Evolutionary conservation across 2,329 filamentous ascomycete genomes (phyloP).

Genomic region (Alternaria angustiovoidea): DNA sequence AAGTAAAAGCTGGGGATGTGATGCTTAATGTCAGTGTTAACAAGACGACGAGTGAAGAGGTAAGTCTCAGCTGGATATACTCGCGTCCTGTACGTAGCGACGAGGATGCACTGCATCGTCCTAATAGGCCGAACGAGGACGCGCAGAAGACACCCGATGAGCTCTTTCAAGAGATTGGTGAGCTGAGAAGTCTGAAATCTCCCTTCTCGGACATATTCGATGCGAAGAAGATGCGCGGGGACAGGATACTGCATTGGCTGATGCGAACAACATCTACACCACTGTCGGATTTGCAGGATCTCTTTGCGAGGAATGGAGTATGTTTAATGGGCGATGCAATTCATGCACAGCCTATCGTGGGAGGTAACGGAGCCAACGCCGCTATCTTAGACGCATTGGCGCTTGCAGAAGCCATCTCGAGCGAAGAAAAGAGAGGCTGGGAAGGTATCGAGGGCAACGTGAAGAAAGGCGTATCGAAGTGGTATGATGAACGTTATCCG

Average conservation of each 20-base stretch:
- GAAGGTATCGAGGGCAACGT: neutral
- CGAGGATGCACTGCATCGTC: constrained; percentile 46
- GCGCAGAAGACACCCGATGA: constrained; percentile 48
- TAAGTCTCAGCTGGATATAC: constrained; percentile 52
- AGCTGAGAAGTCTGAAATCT: constrained; percentile 32
- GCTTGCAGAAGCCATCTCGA: constrained; percentile 24
- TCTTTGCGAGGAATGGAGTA: constrained; percentile 10
- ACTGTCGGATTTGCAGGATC: constrained; percentile 27
- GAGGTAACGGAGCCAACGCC: constrained; percentile 52
- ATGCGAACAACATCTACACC: constrained; percentile 48
- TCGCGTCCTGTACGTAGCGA: constrained; percentile 43
- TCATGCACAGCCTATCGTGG: constrained; percentile 53
- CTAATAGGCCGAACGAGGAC: constrained; percentile 39
- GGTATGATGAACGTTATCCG: neutral
- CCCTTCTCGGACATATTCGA: constrained; percentile 48
- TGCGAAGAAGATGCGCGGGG: constrained; percentile 37
- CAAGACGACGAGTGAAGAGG: constrained; percentile 25
- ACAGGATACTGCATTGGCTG: constrained; percentile 53
- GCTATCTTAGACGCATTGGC: constrained; percentile 51
- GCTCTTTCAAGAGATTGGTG: constrained; percentile 47
- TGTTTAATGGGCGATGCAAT: constrained; percentile 49
- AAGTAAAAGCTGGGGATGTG: constrained; percentile 26
- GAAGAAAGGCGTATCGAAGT: neutral
- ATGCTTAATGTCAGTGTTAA: constrained; percentile 48
- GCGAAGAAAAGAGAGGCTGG: neutral